Evolutionary conservation across 1,284 basidiomycete species (phyloP).

Genomic region (Takashimella koratensis): DNA sequence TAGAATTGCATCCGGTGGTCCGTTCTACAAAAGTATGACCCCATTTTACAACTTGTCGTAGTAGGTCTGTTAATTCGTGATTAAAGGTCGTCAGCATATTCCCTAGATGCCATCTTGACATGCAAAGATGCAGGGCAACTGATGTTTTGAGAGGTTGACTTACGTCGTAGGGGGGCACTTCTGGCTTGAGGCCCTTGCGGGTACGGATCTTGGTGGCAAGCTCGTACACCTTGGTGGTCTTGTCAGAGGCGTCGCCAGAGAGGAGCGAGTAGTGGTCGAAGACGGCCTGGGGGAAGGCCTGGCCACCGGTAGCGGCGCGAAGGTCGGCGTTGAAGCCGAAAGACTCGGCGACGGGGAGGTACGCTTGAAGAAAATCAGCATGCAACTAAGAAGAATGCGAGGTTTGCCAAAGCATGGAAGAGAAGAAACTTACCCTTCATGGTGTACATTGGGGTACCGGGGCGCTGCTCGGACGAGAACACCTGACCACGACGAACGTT

Average conservation of each 20-base stretch:
- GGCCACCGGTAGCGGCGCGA: constrained; percentile 86
- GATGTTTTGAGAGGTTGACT: constrained; percentile 44
- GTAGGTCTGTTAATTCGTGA: no score
- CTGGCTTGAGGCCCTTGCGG: constrained; percentile 59
- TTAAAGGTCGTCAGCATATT: no score
- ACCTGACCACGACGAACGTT: constrained; percentile 99
- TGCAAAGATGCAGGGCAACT: not conserved
- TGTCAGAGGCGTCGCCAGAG: constrained; percentile 52
- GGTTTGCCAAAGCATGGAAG: not conserved
- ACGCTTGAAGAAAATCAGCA: constrained; percentile 53
- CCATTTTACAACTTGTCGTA: constrained; percentile 77
- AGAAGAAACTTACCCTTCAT: constrained; percentile 65
- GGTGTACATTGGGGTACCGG: constrained; percentile 99
- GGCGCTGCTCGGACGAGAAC: constrained; percentile 94
- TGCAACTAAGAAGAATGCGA: constrained; percentile 3
- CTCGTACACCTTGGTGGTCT: constrained; percentile 80
- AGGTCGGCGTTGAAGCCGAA: constrained; percentile 99
- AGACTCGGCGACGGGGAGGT: constrained; percentile 93
- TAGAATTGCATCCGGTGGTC: no score
- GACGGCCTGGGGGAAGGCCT: constrained; percentile 96
- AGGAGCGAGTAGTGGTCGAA: constrained; percentile 83
- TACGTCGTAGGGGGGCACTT: constrained; percentile 66
- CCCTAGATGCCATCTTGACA: no score
- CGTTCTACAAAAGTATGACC: no score
- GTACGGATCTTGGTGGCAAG: constrained; percentile 76